phyloP scores from a whole-genome alignment of 2,329 filamentous ascomycete species.

The Cladosporium sp. region DNA sequence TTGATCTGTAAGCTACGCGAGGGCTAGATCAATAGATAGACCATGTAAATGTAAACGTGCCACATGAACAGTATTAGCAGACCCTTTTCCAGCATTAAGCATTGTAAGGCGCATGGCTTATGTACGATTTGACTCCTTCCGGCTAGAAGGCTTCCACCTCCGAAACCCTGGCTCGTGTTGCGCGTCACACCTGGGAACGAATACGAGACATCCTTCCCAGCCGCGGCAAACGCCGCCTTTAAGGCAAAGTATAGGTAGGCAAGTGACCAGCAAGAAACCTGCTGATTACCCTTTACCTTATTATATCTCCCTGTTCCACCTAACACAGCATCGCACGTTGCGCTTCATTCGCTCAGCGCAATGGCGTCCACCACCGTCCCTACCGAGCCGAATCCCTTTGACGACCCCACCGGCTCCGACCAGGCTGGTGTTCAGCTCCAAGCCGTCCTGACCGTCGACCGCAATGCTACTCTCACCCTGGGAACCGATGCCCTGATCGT shows the following conservation, averaged over 20 bases:
- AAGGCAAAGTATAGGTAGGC: conserved; percentile 1
- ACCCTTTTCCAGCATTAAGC: not conserved
- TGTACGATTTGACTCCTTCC: not conserved
- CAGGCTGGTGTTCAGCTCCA: conserved; percentile 18
- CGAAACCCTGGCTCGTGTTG: conserved; percentile 10
- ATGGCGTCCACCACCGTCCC: conserved; percentile 20
- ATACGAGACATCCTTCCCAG: conserved; percentile 11
- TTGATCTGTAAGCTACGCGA: not conserved
- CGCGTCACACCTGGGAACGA: conserved; percentile 1
- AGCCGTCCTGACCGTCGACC: conserved; percentile 49
- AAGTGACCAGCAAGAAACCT: conserved; percentile 8
- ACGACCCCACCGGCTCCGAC: conserved; percentile 34
- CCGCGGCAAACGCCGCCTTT: conserved; percentile 2
- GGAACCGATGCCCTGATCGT: conserved; percentile 63
- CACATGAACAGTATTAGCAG: not conserved
- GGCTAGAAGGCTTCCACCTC: not conserved
- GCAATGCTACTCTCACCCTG: conserved; percentile 62
- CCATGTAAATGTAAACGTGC: not conserved
- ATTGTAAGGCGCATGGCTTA: not conserved
- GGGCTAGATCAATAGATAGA: not conserved
- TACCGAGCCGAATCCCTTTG: conserved; percentile 33
- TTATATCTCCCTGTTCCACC: not conserved
- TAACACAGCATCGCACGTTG: conserved; percentile 18
- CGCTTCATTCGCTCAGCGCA: conserved; percentile 36
- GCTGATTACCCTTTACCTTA: not conserved